Evolutionary conservation across 805 yeast genomes (phyloP), one percentile per base, ranked within the genome.

Genomic region (Ogataea thermomethanolica): DNA sequence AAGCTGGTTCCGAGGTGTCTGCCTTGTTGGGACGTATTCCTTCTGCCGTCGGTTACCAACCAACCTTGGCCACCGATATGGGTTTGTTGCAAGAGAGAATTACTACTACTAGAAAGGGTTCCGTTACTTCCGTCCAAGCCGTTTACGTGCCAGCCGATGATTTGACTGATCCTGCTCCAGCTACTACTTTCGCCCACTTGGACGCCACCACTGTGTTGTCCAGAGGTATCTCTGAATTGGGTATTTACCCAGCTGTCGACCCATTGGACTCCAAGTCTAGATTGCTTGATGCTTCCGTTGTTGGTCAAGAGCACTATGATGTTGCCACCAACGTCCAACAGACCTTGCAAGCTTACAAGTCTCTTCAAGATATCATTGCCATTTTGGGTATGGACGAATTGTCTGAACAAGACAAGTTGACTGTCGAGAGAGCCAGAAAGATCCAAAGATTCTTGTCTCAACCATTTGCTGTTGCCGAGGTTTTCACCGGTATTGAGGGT

Each of bases 221-320:
- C 62, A 89, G 99, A 82, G 90, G 96, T 81, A 93, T 93, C 69
- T 93, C 99, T 50, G 99, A 93, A 80, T 81, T 93, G 74, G 98
- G 98, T 90, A 93, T 93, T 72, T 93, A 93, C 89, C 99, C 99
- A 70, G 99, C 99, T 68, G 99, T 93, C 80, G 99, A 93, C 77
- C 99, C 99, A 67, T 85, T 93, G 72, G 99, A 91, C 78, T 93
- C 99, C 67, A 91, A 85, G 76, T 93, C 98, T 50, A 89, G 99
- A 83, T 84, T 93, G 70, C 84, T 93, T 69, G 99, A 93, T 71
- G 96, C 83, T 65, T 65, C 96, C 54, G 93, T 93, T 66, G 96
- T 93, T 62, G 99, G 99, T 74, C 85, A 88, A 74, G 99, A 93
- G 79, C 99, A 93, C 79, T 93, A 93, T 77, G 84, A 83, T 59